These are phyloP conservation scores for Pseudopithomyces maydicus DNA, from an alignment of 2,329 filamentous ascomycete species.

Conservation along the genomic window DNA sequence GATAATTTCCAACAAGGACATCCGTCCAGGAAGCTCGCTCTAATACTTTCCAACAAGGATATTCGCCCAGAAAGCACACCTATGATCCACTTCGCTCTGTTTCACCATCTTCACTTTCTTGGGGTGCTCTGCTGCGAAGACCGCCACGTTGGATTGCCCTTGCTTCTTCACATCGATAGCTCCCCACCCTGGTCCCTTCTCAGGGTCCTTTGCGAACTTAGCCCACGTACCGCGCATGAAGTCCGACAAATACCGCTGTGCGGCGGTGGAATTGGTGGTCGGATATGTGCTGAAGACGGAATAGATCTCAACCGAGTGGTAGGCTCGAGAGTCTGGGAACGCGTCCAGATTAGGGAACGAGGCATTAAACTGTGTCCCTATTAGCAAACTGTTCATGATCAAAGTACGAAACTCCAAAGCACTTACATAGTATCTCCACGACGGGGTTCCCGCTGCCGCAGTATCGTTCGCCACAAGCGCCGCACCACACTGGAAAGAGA, in stretches of 20 bases:
- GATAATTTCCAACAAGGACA: background rate
- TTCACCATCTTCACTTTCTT: background rate
- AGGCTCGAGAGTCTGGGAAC: conserved; percentile 15
- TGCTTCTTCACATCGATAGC: conserved; percentile 17
- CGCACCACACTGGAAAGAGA: conserved; percentile 24
- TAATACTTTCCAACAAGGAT: conserved; percentile 2
- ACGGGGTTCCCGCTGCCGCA: conserved; percentile 23
- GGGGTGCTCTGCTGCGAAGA: background rate
- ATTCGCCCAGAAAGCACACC: conserved; percentile 8
- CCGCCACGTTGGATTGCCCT: conserved; percentile 1
- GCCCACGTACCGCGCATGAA: conserved; percentile 33
- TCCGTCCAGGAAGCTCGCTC: conserved; percentile 3
- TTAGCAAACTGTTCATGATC: background rate
- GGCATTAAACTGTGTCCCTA: conserved; percentile 29
- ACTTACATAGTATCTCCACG: conserved; percentile 28
- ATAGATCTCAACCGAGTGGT: conserved; percentile 29
- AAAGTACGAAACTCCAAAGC: background rate
- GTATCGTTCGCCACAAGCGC: conserved; percentile 31
- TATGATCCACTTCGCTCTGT: conserved; percentile 5
- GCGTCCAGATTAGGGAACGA: conserved; percentile 29
- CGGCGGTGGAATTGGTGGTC: conserved; percentile 19
- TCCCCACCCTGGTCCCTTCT: conserved; percentile 31
- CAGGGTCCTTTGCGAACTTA: conserved; percentile 33
- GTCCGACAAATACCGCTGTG: conserved; percentile 22
- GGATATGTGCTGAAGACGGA: conserved; percentile 31